Evolutionary conservation across 2,329 filamentous ascomycete genomes (phyloP), one percentile per base, ranked within the genome.

Genomic region (Diaporthe sp.): DNA sequence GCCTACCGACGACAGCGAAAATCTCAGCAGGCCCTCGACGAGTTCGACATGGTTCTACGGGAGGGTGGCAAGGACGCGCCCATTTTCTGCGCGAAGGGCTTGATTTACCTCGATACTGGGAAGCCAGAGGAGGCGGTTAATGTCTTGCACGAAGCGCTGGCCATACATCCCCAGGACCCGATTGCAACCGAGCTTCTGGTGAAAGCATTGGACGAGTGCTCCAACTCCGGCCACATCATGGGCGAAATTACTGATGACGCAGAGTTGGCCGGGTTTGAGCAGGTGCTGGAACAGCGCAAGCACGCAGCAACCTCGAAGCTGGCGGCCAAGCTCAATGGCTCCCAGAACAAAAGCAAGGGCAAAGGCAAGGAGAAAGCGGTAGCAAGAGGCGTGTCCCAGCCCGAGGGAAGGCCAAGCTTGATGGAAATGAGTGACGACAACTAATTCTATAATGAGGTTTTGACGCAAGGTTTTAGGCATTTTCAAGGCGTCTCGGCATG

Each of bases 41-140:
- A 96, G 80, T 98, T 98, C 79, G 94, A 98, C 77, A 93, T 96
- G 79, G 97, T 97, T 39, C 88, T 98, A 39, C 89, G 96, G 17
- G 90, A 94, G 61, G 94, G 95, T 10, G 93, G 93, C 56, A 95
- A 96, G 77, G 94, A 97, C 76, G 89, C 94, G 0, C 89, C 91
- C 39, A 90, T 97, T 3, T 97, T 97, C 80, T 91, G 91, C 65
- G 93, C 95, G 15, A 96, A 97, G 79, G 96, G 94, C 0, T 86
- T 98, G 22, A 93, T 97, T 17, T 88, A 96, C 71, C 89, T 98
- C 78, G 95, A 98, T 79, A 87, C 95, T 77, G 91, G 91, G 22
- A 88, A 91, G 68, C 90, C 91, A 0, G 93, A 93, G 78, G 93
- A 97, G 59, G 96, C 96, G 0, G 92, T 97, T 5, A 88, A 92